Evolutionary conservation across 1,139 yeast genomes (phyloP), one percentile per base, ranked within the genome.

Genomic region (Geotrichum aggregatum): DNA sequence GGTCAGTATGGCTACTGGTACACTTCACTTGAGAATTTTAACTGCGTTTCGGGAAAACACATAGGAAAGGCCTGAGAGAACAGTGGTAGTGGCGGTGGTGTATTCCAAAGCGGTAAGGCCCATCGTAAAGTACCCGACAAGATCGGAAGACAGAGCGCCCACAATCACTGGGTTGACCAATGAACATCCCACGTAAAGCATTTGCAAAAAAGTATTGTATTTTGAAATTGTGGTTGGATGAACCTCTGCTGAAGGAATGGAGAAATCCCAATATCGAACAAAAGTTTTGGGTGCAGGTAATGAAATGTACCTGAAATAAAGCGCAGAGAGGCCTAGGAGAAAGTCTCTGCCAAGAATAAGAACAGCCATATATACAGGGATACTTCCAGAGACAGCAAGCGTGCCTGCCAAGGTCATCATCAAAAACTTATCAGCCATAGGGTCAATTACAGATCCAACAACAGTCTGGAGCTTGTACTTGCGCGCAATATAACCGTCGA

Each of bases 401-500:
- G 95, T 81, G 0, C 83, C 74, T 0, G 98, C 89, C 52, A 95
- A 81, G 0, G 87, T 80, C 42, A 94, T 79, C 96, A 94, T 88
- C 44, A 94, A 73, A 22, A 87, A 73, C 67, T 94, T 94, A 66
- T 94, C 99, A 0, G 98, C 99, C 73, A 89, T 76, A 0, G 99
- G 98, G 64, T 94, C 99, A 41, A 94, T 73, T 19, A 94, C 84
- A 0, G 96, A 85, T 0, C 99, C 99, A 3, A 91, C 78, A 1
- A 87, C 83, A 0, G 96, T 83, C 62, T 82, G 80, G 77, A 85
- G 74, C 52, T 88, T 82, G 73, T 71, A 91, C 56, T 70, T 77
- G 51, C 99, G 75, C 8, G 99, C 98, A 59, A 94, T 80, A 63
- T 71, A 87, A 0, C 99, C 98, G 67, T 94, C 99, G 22, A 91